Percentiles rank a stretch among this genome's conserved stretches.
Evolutionary conservation across 176 grass and related monocot genomes (phyloP).

Genomic region (Luzula sylvatica): DNA sequence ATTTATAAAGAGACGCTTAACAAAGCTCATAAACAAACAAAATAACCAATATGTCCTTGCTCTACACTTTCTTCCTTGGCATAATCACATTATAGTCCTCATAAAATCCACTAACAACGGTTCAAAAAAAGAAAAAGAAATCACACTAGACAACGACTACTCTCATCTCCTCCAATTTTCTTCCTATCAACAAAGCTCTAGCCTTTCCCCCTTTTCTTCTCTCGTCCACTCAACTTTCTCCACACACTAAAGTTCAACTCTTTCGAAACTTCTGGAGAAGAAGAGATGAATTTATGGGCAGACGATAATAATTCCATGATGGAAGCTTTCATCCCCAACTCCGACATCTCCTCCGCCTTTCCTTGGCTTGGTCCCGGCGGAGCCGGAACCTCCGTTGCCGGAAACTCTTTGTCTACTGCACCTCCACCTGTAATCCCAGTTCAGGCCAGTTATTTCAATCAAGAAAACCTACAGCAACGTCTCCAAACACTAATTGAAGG

Average conservation of each 20-base stretch:
- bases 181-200: background rate
- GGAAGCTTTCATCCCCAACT: constrained; percentile 82
- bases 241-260: background rate
- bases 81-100: too few species aligned
- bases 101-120: background rate
- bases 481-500: constrained; percentile 77
- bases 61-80: too few species aligned
- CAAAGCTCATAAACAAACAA: too few species aligned
- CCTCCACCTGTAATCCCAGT: background rate
- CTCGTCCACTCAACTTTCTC: background rate
- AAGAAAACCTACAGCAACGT: constrained; percentile 76
- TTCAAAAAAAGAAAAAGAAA: background rate
- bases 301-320: constrained; percentile 87
- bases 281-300: constrained; percentile 78
- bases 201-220: background rate
- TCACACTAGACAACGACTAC: background rate
- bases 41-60: too few species aligned
- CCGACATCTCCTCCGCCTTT: constrained; percentile 48
- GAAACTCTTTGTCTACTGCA: background rate
- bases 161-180: background rate
- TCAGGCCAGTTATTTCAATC: constrained; percentile 32
- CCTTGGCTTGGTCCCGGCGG: constrained; percentile 25
- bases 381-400: background rate
- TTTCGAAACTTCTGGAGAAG: background rate
- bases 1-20: too few species aligned